A percentile compares a stretch with the other conserved stretches of the same genome.
Conservation (phyloP, 805 yeast species). For the Priceomyces carsonii region DNA sequence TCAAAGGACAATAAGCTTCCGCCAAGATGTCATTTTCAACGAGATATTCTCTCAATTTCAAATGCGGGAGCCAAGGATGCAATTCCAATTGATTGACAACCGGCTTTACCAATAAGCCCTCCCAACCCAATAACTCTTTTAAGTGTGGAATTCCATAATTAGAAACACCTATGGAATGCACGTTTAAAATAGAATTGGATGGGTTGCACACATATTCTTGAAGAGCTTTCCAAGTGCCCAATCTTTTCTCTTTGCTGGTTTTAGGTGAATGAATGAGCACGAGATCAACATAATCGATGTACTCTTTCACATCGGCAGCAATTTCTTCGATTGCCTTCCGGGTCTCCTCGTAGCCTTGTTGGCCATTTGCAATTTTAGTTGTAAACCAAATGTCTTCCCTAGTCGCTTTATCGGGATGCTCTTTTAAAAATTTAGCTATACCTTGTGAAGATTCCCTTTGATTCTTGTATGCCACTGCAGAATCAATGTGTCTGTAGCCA, state of each 20-base stretch:
- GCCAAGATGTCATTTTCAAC: constrained; percentile 54
- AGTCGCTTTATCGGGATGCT: constrained; percentile 31
- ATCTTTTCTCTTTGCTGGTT: constrained; percentile 38
- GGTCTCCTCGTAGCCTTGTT: constrained; percentile 38
- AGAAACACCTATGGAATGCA: constrained; percentile 75
- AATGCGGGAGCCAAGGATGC: constrained; percentile 79
- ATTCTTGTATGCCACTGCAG: constrained; percentile 69
- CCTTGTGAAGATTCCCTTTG: constrained; percentile 64
- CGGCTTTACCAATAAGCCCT: constrained; percentile 45
- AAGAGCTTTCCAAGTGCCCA: constrained; percentile 70
- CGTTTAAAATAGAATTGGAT: constrained; percentile 47
- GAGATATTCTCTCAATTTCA: constrained; percentile 63
- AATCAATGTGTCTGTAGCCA: constrained; percentile 77
- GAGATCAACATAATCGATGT: constrained; percentile 41
- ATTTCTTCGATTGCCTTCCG: constrained; percentile 28
- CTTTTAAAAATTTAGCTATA: constrained; percentile 51
- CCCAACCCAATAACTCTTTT: constrained; percentile 60
- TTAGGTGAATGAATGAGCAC: constrained; percentile 55
- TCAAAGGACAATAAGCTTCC: constrained; percentile 82
- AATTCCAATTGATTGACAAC: constrained; percentile 82
- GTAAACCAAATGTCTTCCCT: constrained; percentile 40
- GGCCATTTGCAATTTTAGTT: constrained; percentile 29
- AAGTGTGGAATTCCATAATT: constrained; percentile 65
- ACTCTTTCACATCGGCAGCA: constrained; percentile 29
- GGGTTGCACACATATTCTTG: constrained; percentile 60